Evolutionary conservation across 2,329 filamentous ascomycete species (phyloP).

Genomic region (Botrytis hyacinthi): DNA sequence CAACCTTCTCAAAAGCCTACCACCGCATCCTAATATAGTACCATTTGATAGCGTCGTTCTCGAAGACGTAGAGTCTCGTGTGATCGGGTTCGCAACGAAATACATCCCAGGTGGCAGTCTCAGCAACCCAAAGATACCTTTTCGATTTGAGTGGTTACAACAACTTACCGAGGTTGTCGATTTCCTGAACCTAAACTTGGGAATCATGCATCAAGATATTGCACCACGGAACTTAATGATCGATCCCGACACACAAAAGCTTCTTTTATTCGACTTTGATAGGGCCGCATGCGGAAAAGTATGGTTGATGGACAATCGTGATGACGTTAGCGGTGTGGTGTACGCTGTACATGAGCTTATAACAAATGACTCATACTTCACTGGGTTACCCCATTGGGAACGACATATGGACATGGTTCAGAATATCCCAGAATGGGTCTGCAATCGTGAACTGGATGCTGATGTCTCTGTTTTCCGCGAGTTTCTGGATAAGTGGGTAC

Average conservation of each 20-base stretch:
- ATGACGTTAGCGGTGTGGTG: conserved; percentile 35
- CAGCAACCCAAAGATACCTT: conserved; percentile 31
- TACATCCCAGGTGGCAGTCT: not conserved
- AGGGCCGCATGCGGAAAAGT: conserved; percentile 19
- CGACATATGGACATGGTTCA: conserved; percentile 27
- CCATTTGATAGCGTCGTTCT: not conserved
- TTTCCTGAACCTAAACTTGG: conserved; percentile 41
- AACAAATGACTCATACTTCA: conserved; percentile 23
- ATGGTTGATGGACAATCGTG: conserved; percentile 18
- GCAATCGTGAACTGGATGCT: conserved; percentile 22
- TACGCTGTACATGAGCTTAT: conserved; percentile 29
- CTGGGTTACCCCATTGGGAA: conserved; percentile 18
- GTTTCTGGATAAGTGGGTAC: not conserved
- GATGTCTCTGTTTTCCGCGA: not conserved
- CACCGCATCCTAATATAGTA: not conserved
- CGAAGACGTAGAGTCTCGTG: conserved; percentile 2
- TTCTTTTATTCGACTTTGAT: conserved; percentile 43
- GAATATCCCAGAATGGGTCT: conserved; percentile 29
- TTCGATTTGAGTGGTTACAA: conserved; percentile 41
- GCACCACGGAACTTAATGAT: conserved; percentile 42
- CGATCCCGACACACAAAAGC: conserved; percentile 37
- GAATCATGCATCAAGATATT: conserved; percentile 44
- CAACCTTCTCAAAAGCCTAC: not conserved
- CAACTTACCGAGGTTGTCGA: conserved; percentile 43
- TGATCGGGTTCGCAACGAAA: not conserved